Base-by-base conservation (phyloP, 192 early-diverging fungal species). In the Coemansia pectinata region DNA sequence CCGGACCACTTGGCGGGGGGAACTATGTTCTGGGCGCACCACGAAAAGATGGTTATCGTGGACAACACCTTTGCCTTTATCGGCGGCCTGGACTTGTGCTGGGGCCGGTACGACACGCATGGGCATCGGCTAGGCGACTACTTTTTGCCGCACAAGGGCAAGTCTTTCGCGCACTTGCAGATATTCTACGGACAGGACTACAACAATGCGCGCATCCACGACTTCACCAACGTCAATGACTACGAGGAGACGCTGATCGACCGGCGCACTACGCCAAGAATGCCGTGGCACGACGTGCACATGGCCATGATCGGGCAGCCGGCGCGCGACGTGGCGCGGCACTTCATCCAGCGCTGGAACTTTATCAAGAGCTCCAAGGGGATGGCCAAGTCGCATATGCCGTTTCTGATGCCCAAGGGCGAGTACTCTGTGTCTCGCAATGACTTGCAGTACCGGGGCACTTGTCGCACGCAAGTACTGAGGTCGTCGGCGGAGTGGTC, bases 241-340 rank as follows among this genome's bases (percentile, higher is more conserved):
- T 77, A 76, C 58, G 73, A 76, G 58, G 74, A 81, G 39, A 82
- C 79, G 25, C 63, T 86, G 42, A 85, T 90, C 19, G 72, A 85
- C 53, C 81, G 87, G 25, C 71, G 79, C 64, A 75, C 70, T 36
- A 79, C 80, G 14, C 74, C 90, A 12, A 87, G 93, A 66, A 93
- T 94, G 94, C 93, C 94, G 21, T 95, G 94, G 94, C 94, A 95
- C 73, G 94, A 95, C 60, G 84, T 95, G 33, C 88, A 89, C 15
- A 85, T 93, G 69, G 91, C 87, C 50, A 87, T 95, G 71, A 83
- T 92, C 6, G 94, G 93, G 47, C 86, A 80, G 69, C 90, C 94
- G 4, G 92, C 91, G 27, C 85, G 89, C 14, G 94, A 95, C 66
- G 86, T 94, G 39, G 90, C 91, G 5, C 85, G 91, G 48, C 94